A percentile compares a stretch with the other conserved stretches of the same genome.
These are phyloP conservation scores for Rubia occidens DNA, from an alignment of 305 asterid genomes.

Conservation along the genomic window DNA sequence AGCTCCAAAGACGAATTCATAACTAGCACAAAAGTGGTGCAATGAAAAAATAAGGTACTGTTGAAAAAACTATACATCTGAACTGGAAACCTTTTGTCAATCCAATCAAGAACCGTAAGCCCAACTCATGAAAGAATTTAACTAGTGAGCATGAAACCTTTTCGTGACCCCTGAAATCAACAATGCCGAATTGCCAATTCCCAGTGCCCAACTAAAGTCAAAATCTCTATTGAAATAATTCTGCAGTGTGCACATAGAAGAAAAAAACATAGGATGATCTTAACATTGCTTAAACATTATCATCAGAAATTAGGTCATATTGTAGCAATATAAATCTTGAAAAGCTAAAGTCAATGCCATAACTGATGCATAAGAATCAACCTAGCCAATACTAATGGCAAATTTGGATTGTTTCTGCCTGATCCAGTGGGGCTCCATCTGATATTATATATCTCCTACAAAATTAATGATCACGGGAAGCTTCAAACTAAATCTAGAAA, in stretches of 20 bases:
- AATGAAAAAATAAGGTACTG: not conserved
- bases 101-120: no score
- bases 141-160: no score
- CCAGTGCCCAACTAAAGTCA: no score
- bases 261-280: not conserved
- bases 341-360: not conserved
- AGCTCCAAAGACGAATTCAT: not conserved
- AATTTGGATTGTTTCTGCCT: conserved; percentile 23
- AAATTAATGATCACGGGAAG: not conserved
- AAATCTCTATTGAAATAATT: not conserved
- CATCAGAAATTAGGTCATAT: not conserved
- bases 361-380: not conserved
- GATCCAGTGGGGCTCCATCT: conserved; percentile 37
- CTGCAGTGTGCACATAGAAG: not conserved
- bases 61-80: not conserved
- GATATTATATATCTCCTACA: conserved; percentile 27
- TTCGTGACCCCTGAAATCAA: no score
- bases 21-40: not conserved
- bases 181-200: no score
- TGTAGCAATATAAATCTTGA: not conserved
- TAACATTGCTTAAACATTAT: not conserved
- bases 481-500: not conserved
- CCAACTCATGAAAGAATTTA: no score
- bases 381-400: conserved; percentile 26
- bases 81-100: no score